phyloP scores from a whole-genome alignment of 805 yeast genomes.

The Pichia californica region DNA sequence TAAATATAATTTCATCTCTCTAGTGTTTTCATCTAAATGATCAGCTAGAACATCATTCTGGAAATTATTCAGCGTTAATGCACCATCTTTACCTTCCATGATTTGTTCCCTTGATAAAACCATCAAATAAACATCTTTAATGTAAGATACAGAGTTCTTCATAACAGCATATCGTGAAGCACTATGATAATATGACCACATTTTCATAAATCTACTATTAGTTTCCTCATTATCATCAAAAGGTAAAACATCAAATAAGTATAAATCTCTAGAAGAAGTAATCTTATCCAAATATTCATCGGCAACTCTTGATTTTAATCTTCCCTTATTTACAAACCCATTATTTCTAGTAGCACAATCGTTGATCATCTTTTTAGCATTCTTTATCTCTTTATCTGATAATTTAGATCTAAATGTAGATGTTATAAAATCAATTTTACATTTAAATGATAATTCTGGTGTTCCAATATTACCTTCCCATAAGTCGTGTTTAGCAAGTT shows the following conservation, averaged over 20 bases:
- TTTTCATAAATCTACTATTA: constrained; percentile 20
- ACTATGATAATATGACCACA: constrained; percentile 41
- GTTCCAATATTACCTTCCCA: constrained; percentile 1
- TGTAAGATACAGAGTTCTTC: constrained; percentile 39
- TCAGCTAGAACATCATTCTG: constrained; percentile 14
- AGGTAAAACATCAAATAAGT: constrained; percentile 38
- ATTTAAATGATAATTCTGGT: not conserved
- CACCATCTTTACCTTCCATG: constrained; percentile 12
- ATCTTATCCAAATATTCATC: constrained; percentile 48
- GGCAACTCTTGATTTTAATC: constrained; percentile 50
- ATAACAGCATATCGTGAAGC: constrained; percentile 55
- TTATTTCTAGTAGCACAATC: constrained; percentile 11
- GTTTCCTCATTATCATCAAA: constrained; percentile 13
- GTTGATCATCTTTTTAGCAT: not conserved
- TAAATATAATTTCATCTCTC: constrained; percentile 20
- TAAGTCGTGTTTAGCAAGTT: not conserved
- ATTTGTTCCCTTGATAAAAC: constrained; percentile 19
- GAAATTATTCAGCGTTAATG: constrained; percentile 19
- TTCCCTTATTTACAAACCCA: constrained; percentile 49
- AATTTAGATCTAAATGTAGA: constrained; percentile 3
- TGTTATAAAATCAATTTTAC: constrained; percentile 4
- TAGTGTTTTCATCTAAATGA: constrained; percentile 9
- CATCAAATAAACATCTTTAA: constrained; percentile 59
- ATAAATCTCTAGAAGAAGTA: constrained; percentile 44
- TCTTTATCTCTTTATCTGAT: no score